A percentile compares a stretch with the other conserved stretches of the same genome.
phyloP scores from a whole-genome alignment of 2,329 filamentous ascomycete species.

The Ophiocordyceps sinensis region DNA sequence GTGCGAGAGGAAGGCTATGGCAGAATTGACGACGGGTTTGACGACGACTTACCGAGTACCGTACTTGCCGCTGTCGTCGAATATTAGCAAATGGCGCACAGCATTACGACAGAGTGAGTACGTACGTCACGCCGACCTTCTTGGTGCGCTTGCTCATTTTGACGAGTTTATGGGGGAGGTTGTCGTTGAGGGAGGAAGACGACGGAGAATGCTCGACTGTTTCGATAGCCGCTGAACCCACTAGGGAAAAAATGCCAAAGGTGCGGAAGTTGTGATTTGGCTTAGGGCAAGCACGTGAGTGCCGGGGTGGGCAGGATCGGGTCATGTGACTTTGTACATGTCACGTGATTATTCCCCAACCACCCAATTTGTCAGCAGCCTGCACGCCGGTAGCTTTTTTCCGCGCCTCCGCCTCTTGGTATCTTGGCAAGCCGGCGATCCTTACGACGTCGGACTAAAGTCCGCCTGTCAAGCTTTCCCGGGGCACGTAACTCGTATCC shows the following conservation, averaged over 20 bases:
- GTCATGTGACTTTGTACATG: no score
- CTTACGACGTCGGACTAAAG: no score
- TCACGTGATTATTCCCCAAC: no score
- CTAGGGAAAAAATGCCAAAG: constrained; percentile 14
- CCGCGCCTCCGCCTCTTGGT: no score
- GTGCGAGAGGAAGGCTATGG: background rate
- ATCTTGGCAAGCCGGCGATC: no score
- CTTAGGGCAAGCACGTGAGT: constrained; percentile 28
- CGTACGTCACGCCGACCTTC: constrained; percentile 88
- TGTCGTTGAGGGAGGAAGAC: constrained; percentile 18
- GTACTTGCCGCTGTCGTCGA: constrained; percentile 58
- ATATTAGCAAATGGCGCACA: constrained; percentile 14
- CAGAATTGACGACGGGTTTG: background rate
- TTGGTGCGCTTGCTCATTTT: constrained; percentile 91
- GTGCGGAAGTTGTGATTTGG: constrained; percentile 23
- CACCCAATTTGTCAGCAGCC: no score
- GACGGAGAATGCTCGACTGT: constrained; percentile 17
- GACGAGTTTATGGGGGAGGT: constrained; percentile 28
- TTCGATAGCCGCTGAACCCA: constrained; percentile 8
- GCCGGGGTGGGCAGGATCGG: constrained; percentile 10
- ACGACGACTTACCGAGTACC: constrained; percentile 67
- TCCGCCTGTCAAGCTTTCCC: no score
- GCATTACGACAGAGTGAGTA: constrained; percentile 7
- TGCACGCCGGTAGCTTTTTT: no score
- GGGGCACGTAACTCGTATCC: no score